phyloP scores from a whole-genome alignment of 1,284 basidiomycete species.

The Coriolopsis trogii region DNA sequence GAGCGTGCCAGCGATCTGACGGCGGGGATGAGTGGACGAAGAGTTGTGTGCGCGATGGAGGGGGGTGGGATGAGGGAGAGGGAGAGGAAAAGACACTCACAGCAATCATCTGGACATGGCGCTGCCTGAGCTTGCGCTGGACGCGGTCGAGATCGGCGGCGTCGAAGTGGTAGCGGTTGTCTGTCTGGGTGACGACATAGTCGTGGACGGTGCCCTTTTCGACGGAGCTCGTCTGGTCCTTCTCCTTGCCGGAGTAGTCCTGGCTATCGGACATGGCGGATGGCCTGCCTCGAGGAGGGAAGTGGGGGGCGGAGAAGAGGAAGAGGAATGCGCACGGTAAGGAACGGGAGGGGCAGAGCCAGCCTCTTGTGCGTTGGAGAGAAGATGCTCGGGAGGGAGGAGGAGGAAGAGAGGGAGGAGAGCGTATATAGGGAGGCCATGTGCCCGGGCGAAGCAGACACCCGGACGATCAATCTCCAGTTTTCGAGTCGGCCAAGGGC shows the following conservation, averaged over 20 bases:
- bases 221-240: constrained; percentile 23
- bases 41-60: background rate
- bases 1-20: constrained; percentile 76
- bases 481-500: background rate
- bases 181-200: constrained; percentile 30
- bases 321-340: background rate
- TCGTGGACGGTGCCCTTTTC: constrained; percentile 37
- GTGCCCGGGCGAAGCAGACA: background rate
- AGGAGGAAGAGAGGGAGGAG: constrained; percentile 13
- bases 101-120: constrained; percentile 71
- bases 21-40: too few relatives aligned
- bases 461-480: background rate
- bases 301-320: background rate
- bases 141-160: constrained; percentile 62
- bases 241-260: constrained; percentile 20
- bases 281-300: background rate
- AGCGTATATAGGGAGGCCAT: too few relatives aligned
- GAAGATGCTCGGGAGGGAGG: constrained; percentile 1
- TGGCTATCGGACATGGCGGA: constrained; percentile 14
- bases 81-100: constrained; percentile 23
- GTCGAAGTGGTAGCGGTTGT: constrained; percentile 44
- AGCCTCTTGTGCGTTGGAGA: constrained; percentile 16
- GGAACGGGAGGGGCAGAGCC: constrained; percentile 14
- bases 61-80: background rate
- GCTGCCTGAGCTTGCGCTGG: constrained; percentile 66